Percentiles rank a stretch among this genome's conserved stretches.
phyloP scores from a whole-genome alignment of 139 green algal species.

The Coelastrella sp. region DNA sequence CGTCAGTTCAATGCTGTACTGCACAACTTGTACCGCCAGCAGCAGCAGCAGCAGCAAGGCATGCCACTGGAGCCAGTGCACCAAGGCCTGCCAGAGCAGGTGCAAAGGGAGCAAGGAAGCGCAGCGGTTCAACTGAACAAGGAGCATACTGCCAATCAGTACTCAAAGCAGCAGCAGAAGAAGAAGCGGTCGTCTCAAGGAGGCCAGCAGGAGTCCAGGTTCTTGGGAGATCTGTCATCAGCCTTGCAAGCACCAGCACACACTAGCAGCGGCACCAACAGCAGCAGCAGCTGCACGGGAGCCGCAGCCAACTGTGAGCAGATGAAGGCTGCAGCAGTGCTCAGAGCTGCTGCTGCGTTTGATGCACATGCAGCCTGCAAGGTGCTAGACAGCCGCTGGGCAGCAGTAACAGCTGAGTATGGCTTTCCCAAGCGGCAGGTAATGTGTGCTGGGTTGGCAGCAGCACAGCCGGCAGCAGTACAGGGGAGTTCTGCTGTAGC shows the following conservation, averaged over 20 bases:
- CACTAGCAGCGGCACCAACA: not conserved
- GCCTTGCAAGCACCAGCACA: not conserved
- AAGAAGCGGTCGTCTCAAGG: not conserved
- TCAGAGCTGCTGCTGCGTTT: not conserved
- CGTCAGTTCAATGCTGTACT: not conserved
- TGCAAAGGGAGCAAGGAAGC: too few relatives aligned
- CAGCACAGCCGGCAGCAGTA: too few relatives aligned
- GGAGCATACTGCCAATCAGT: not conserved
- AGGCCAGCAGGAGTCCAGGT: not conserved
- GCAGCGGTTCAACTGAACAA: not conserved
- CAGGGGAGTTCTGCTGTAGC: too few relatives aligned
- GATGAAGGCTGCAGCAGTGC: not conserved
- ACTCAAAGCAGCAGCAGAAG: conserved; percentile 7
- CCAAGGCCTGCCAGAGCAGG: not conserved
- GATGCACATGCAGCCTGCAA: not conserved
- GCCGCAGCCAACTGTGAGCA: not conserved
- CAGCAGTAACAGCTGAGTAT: not conserved
- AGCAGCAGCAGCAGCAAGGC: conserved; percentile 21
- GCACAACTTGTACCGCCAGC: not conserved
- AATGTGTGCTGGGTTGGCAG: too few relatives aligned
- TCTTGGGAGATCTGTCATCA: not conserved
- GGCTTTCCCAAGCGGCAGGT: too few relatives aligned
- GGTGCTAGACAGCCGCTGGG: not conserved
- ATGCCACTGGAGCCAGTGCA: not conserved
- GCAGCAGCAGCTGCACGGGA: not conserved